Percentiles rank a stretch among this genome's conserved stretches.
These are phyloP conservation scores for Crassisporium funariophilum DNA, from an alignment of 768 basidiomycete genomes.

Conservation along the genomic window DNA sequence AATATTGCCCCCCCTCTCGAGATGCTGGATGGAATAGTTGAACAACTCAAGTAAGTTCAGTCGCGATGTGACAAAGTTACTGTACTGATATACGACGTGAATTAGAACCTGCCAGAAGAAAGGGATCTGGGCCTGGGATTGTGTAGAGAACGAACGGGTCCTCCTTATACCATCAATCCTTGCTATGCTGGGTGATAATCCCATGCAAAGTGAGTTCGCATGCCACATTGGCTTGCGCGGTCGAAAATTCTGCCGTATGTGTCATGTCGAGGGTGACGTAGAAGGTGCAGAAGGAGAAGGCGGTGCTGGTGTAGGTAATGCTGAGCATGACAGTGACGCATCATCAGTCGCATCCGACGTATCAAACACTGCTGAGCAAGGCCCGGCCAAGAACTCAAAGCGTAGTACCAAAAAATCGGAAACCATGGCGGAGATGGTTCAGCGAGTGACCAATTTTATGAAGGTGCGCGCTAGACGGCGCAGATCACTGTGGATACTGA, in stretches of 20 bases:
- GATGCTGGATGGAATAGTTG: constrained; percentile 42
- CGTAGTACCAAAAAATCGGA: background rate
- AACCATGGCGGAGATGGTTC: background rate
- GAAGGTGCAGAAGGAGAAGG: background rate
- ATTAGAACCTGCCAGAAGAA: constrained; percentile 12
- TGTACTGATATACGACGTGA: background rate
- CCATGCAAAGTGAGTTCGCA: constrained; percentile 45
- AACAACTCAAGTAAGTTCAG: constrained; percentile 35
- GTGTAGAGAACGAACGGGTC: constrained; percentile 22
- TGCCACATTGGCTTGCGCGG: constrained; percentile 41
- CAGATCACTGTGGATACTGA: too few relatives aligned
- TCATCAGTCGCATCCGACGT: background rate
- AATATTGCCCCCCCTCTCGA: constrained; percentile 43
- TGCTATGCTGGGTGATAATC: constrained; percentile 43
- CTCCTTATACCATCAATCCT: constrained; percentile 31
- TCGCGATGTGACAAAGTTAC: background rate
- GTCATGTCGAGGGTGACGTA: background rate
- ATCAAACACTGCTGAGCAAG: background rate
- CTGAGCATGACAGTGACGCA: background rate
- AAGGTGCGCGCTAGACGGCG: too few relatives aligned
- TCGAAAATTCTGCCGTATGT: constrained; percentile 37
- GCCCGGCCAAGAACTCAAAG: background rate
- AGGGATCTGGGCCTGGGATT: constrained; percentile 44
- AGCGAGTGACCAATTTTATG: background rate
- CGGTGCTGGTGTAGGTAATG: background rate